These are phyloP conservation scores for Marasmius oreades DNA, from an alignment of 1,284 basidiomycete species.

Conservation along the genomic window DNA sequence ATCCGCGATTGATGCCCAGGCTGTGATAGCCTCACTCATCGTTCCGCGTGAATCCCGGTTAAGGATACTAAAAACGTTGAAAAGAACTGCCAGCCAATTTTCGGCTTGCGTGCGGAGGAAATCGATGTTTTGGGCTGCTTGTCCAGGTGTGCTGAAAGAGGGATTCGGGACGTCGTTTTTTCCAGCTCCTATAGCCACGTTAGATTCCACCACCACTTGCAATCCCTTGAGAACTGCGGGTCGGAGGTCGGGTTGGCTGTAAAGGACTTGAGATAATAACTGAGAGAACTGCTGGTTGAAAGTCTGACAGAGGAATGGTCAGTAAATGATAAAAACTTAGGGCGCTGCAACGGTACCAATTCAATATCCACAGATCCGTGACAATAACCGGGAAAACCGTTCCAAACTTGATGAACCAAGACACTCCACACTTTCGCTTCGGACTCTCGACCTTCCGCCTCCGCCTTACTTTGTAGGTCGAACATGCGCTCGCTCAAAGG, in stretches of 20 bases:
- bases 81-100: slow-evolving; percentile 92
- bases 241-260: slow-evolving; percentile 83
- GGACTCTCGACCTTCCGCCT: slow-evolving; percentile 64
- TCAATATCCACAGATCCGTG: slow-evolving; percentile 56
- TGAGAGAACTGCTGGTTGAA: slow-evolving; percentile 77
- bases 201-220: slow-evolving; percentile 78
- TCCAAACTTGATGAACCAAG: slow-evolving; percentile 91
- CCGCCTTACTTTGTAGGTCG: slow-evolving; percentile 76
- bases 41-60: slow-evolving; percentile 73
- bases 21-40: slow-evolving; percentile 86
- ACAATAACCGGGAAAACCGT: slow-evolving; percentile 86
- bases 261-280: slow-evolving; percentile 89
- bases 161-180: slow-evolving; percentile 29
- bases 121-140: slow-evolving; percentile 67
- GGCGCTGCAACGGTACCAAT: slow-evolving; percentile 33
- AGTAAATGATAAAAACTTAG: background rate
- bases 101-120: slow-evolving; percentile 81
- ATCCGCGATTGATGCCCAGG: slow-evolving; percentile 84
- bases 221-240: slow-evolving; percentile 81
- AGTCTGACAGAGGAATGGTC: slow-evolving; percentile 38
- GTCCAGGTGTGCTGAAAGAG: slow-evolving; percentile 41
- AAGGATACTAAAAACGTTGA: slow-evolving; percentile 94
- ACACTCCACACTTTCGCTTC: slow-evolving; percentile 96
- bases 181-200: slow-evolving; percentile 41
- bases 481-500: slow-evolving; percentile 95